These are phyloP conservation scores for Lipomyces yamadae DNA, from an alignment of 805 yeast genomes.

Conservation along the genomic window DNA sequence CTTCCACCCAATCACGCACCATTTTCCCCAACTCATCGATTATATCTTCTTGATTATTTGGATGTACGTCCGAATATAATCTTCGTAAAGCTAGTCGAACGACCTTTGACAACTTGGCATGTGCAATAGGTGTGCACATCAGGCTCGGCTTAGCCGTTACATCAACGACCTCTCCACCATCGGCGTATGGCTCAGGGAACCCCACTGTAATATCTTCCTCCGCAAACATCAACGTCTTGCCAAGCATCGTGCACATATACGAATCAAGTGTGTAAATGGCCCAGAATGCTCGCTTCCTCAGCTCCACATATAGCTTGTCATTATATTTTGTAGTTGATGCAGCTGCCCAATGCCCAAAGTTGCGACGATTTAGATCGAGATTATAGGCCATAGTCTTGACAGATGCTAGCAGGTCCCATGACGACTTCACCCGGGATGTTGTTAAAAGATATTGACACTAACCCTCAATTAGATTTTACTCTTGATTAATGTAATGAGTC, in stretches of 20 bases:
- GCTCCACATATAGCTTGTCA: conserved; percentile 20
- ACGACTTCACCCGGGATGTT: conserved; percentile 28
- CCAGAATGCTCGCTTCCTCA: conserved; percentile 31
- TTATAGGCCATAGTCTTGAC: conserved; percentile 25
- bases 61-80: conserved; percentile 13
- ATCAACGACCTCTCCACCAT: conserved; percentile 26
- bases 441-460: conserved; percentile 23
- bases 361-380: conserved; percentile 27
- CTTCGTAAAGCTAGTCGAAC: conserved; percentile 20
- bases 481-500: neutral
- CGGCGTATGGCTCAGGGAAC: conserved; percentile 15
- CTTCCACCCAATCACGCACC: neutral
- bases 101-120: conserved; percentile 28
- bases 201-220: conserved; percentile 34
- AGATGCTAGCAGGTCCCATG: conserved; percentile 25
- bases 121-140: conserved; percentile 29
- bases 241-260: conserved; percentile 35
- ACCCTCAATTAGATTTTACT: neutral
- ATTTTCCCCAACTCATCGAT: conserved; percentile 28
- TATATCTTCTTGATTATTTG: conserved; percentile 17
- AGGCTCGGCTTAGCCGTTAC: conserved; percentile 25
- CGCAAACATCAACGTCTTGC: conserved; percentile 31
- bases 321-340: neutral
- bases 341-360: neutral
- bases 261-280: conserved; percentile 31